These are phyloP conservation scores for Fusarium nelsonii DNA, from an alignment of 2,329 filamentous ascomycete species.

Conservation along the genomic window DNA sequence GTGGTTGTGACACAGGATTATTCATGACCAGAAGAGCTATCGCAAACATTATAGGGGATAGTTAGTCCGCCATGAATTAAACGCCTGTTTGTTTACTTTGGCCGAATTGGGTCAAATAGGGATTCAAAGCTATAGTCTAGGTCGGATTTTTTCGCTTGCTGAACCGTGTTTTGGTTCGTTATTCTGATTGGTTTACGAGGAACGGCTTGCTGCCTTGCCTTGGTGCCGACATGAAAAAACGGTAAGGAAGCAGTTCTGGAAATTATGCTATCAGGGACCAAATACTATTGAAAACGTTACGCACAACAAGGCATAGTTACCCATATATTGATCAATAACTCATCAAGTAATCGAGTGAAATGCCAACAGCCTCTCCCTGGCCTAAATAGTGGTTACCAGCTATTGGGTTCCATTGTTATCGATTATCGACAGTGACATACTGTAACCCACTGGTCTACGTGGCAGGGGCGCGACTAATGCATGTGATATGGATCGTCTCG, in stretches of 20 bases:
- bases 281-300: no score
- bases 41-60: neutral
- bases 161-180: neutral
- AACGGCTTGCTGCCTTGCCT: neutral
- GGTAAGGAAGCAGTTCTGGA: no score
- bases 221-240: no score
- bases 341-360: neutral
- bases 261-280: no score
- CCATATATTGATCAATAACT: no score
- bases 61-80: neutral
- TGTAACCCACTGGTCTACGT: conserved; percentile 10
- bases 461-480: conserved; percentile 18
- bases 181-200: neutral
- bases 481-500: conserved; percentile 27
- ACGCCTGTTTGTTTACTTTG: neutral
- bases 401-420: neutral
- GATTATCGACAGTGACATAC: neutral
- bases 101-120: neutral
- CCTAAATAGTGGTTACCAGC: neutral
- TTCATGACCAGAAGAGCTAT: neutral
- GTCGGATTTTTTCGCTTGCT: neutral
- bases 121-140: neutral
- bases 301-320: no score
- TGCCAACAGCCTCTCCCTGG: neutral
- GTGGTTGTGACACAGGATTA: neutral